These are phyloP conservation scores for Chiua sp. DNA, from an alignment of 1,284 basidiomycete species.

Conservation along the genomic window DNA sequence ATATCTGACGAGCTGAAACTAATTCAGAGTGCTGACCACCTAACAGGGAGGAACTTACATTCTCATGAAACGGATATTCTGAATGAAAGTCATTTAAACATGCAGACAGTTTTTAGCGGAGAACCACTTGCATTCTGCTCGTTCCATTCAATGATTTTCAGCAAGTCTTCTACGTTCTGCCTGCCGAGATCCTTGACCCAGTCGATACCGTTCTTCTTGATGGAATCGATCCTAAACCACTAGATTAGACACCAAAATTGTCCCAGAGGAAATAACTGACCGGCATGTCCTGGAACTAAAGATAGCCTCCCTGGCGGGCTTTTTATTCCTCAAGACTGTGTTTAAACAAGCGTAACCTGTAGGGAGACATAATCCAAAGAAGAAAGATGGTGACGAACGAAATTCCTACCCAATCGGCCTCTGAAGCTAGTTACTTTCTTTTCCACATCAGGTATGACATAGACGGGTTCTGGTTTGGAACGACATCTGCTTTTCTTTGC, in stretches of 20 bases:
- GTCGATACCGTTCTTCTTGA: conserved; percentile 82
- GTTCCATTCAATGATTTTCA: conserved; percentile 84
- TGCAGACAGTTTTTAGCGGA: not conserved
- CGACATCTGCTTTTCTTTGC: conserved; percentile 47
- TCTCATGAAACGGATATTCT: conserved; percentile 80
- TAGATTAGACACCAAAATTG: not conserved
- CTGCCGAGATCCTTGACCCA: conserved; percentile 81
- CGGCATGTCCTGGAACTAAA: conserved; percentile 80
- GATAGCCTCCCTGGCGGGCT: conserved; percentile 62
- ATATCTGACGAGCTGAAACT: conserved; percentile 73
- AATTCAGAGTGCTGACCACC: not conserved
- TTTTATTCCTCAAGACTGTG: conserved; percentile 75
- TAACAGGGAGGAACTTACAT: conserved; percentile 40
- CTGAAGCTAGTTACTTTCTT: conserved; percentile 69
- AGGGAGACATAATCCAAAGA: not conserved
- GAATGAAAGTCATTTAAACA: not conserved
- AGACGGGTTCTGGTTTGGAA: conserved; percentile 61
- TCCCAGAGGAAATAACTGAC: conserved; percentile 33
- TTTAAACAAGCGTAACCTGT: conserved; percentile 83
- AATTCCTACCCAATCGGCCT: conserved; percentile 63
- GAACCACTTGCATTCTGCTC: conserved; percentile 63
- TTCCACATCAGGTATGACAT: conserved; percentile 74
- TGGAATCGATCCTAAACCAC: conserved; percentile 66
- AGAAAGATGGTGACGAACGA: not conserved
- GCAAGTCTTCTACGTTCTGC: conserved; percentile 76